Evolutionary conservation across 768 basidiomycete genomes (phyloP), one percentile per base, ranked within the genome.

Genomic region (Neoboletus brunneissimus): DNA sequence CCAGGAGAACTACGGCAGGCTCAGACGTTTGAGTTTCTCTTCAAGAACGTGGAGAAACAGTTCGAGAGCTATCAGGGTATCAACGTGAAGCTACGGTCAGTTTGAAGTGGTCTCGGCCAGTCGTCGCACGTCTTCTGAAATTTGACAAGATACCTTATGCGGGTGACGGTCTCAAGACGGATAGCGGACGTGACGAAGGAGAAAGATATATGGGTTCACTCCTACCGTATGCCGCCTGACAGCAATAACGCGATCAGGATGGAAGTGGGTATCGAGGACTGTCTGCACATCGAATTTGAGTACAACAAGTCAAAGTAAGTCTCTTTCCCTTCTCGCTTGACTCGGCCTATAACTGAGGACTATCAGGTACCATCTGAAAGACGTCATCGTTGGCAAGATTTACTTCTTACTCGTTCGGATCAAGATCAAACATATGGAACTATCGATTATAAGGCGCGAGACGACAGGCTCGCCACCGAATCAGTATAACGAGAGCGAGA

Each of bases 1-100:
- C 94, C 94, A n/a, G 94, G 94, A 34, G 97, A 99, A 68, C 87
- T 99, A 87, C 84, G 97, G 43, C 89, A 93, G 67, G 94, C 94
- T 0, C 95, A 98, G 74, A 93, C 94, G 10, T 97, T 87, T 64
- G 95, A 98, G 51, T 98, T 99, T 74, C 82, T 86, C 66, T 98
- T 99, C 82, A 98, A 98, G 81, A 99, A 96, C 67, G 91, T 99
- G 40, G 97, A 99, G 84, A 98, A 99, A 78, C 94, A 98, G 71
- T 98, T 91, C 62, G 96, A 98, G 78, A 92, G 89, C 64, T 98
- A 98, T 71, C 88, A 93, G 64, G 97, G 97, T 6, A 98, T 98
- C 69, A 99, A 98, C 64, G 97, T 98, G 56, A 98, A 98, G 75
- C 81, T 98, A 62, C 76, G 96, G 95, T 94, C 61, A 62, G 86